These are phyloP conservation scores for Selenicereus undatus DNA, from an alignment of 148 eudicot species.

Conservation along the genomic window DNA sequence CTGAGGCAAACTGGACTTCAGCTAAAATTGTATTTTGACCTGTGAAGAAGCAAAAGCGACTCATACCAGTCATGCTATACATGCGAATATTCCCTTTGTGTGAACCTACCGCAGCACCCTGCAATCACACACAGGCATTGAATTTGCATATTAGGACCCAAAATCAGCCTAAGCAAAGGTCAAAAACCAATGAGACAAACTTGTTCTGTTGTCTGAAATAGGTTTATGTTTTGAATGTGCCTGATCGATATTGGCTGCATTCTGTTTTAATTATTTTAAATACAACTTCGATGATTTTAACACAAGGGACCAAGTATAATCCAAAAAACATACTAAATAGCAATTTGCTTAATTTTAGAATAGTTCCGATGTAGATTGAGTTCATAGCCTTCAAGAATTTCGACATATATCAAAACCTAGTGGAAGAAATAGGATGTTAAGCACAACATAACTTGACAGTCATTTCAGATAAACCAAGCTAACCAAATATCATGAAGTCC, in stretches of 20 bases:
- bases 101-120: constrained; percentile 87
- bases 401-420: background rate
- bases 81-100: constrained; percentile 74
- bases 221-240: too few species aligned
- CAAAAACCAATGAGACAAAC: background rate
- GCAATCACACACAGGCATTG: constrained; percentile 11
- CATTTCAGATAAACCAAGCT: too few species aligned
- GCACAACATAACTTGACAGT: too few species aligned
- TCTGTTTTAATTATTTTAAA: background rate
- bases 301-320: too few species aligned
- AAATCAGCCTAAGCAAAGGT: background rate
- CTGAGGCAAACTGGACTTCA: background rate
- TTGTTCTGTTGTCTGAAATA: too few species aligned
- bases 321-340: too few species aligned
- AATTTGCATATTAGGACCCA: background rate
- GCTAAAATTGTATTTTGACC: background rate
- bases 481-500: too few species aligned
- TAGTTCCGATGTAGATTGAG: background rate
- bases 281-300: too few species aligned
- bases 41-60: background rate
- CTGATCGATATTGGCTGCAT: background rate
- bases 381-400: too few species aligned
- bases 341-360: too few species aligned
- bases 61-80: constrained; percentile 63
- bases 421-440: background rate